A percentile compares a stretch with the other conserved stretches of the same genome.
phyloP scores from a whole-genome alignment of 2,329 filamentous ascomycete species.

The Diplodia scrobiculata region DNA sequence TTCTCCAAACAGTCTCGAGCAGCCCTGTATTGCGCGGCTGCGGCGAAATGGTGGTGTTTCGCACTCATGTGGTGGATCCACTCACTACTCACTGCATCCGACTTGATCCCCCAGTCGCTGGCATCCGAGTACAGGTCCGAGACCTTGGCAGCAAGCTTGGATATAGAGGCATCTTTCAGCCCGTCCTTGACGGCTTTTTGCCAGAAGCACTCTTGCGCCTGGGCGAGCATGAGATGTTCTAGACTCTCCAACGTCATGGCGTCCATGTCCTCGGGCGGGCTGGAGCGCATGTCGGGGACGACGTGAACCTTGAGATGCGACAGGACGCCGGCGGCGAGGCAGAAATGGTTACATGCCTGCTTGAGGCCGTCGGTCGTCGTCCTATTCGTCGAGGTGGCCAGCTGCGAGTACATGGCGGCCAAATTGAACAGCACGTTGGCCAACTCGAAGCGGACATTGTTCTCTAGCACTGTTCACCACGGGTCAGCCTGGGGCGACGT shows the following conservation, averaged over 20 bases:
- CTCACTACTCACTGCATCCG: conserved; percentile 83
- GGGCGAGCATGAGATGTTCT: conserved; percentile 80
- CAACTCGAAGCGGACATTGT: conserved; percentile 77
- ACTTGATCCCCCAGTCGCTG: conserved; percentile 82
- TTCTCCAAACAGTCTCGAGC: conserved; percentile 92
- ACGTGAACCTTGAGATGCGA: conserved; percentile 73
- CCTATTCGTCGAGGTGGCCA: conserved; percentile 78
- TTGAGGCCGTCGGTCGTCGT: conserved; percentile 81
- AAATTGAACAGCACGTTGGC: conserved; percentile 94
- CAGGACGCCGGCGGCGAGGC: conserved; percentile 80
- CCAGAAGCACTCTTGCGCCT: conserved; percentile 98
- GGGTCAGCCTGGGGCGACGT: conserved; percentile 5
- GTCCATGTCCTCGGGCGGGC: conserved; percentile 95
- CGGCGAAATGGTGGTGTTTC: conserved; percentile 96
- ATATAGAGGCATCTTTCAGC: conserved; percentile 88
- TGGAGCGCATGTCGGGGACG: conserved; percentile 77
- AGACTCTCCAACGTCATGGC: conserved; percentile 80
- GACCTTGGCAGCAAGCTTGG: conserved; percentile 85
- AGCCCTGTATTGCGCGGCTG: conserved; percentile 88
- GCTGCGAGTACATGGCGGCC: conserved; percentile 87
- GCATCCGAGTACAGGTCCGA: conserved; percentile 87
- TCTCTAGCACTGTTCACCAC: conserved; percentile 55
- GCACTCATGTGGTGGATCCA: conserved; percentile 99
- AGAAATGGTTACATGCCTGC: conserved; percentile 85
- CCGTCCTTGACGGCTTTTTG: conserved; percentile 93